Evolutionary conservation across 257 asterid species (phyloP), one percentile per base, ranked within the genome.

Genomic region (Rehmannia glutinosa): DNA sequence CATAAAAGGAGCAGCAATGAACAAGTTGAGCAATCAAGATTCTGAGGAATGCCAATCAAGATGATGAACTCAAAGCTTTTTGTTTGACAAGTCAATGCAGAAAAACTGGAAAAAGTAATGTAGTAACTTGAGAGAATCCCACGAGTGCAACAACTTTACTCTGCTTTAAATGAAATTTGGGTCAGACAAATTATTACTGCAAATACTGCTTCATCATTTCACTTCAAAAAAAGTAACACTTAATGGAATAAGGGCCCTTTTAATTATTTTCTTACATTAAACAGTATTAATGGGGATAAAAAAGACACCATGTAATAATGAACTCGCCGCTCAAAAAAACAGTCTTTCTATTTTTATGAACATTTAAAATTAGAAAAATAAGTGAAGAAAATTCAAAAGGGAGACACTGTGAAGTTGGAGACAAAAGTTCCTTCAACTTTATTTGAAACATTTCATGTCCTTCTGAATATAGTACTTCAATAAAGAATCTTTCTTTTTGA

Each of bases 241-340:
- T 56, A 57, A 35, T 69, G 77, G 82, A 60, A 32, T 78, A 84
- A 62, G 87, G 95, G 89, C 51, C 88, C 85, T 56, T 7, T 21
- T 32, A 30, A 32, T 32, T n/a, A 20, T 50, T 51, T 66, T 65
- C 43, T 30, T 25, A 16, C 70, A 63, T 80, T 79, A 47, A 70
- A 69, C 82, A 80, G 78, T 67, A 62, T 56, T 78, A 72, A 70
- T 75, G 86, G 84, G 73, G 24, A 67, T 39, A 35, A 74, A 67
- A 76, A 72, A 60, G 53, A 55, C 52, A 73, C 79, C 63, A 25
- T 28, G 84, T 81, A 83, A 89, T 89, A 13, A 86, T 86, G 77
- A 79, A 74, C 88, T 50, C 86, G 96, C 96, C 92, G 92, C 73
- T 81, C 88, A 77, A 71, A 73, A 67, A 76, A 74, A 62, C 63